Percentiles rank a stretch among this genome's conserved stretches.
These are phyloP conservation scores for Fonsecaea pedrosoi DNA, from an alignment of 2,329 filamentous ascomycete genomes.

Conservation along the genomic window DNA sequence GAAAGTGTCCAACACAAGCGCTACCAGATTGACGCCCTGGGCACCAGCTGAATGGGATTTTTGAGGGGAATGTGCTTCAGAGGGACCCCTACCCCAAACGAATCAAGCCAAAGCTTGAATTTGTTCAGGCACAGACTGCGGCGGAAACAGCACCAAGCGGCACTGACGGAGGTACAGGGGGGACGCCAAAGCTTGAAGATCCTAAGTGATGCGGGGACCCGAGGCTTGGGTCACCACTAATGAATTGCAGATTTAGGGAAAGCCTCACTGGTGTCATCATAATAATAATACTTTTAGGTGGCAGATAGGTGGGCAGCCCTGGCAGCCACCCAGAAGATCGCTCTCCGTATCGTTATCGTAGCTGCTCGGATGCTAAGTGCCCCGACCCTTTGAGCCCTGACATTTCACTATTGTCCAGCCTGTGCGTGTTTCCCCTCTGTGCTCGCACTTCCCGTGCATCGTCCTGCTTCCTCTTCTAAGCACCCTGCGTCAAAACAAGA, in stretches of 20 bases:
- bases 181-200: background rate
- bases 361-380: background rate
- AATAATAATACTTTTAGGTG: too few relatives aligned
- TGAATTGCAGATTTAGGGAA: conserved; percentile 8
- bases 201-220: background rate
- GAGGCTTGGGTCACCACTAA: conserved; percentile 1
- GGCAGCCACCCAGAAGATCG: background rate
- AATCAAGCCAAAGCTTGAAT: conserved; percentile 5
- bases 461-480: conserved; percentile 13
- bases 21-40: background rate
- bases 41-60: background rate
- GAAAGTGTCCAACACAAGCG: conserved; percentile 6
- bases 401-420: conserved; percentile 2
- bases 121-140: conserved; percentile 6
- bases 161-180: background rate
- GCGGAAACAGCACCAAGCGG: background rate
- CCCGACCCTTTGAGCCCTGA: background rate
- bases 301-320: background rate
- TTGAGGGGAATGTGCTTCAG: background rate
- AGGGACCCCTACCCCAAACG: background rate
- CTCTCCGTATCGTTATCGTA: conserved; percentile 25
- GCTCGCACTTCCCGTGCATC: conserved; percentile 11
- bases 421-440: conserved; percentile 12
- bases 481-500: conserved; percentile 19
- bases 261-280: background rate